A percentile compares a stretch with the other conserved stretches of the same genome.
These are phyloP conservation scores for Thraustochytrium striatum DNA, from an alignment of 352 stramenopile genomes.

Conservation along the genomic window DNA sequence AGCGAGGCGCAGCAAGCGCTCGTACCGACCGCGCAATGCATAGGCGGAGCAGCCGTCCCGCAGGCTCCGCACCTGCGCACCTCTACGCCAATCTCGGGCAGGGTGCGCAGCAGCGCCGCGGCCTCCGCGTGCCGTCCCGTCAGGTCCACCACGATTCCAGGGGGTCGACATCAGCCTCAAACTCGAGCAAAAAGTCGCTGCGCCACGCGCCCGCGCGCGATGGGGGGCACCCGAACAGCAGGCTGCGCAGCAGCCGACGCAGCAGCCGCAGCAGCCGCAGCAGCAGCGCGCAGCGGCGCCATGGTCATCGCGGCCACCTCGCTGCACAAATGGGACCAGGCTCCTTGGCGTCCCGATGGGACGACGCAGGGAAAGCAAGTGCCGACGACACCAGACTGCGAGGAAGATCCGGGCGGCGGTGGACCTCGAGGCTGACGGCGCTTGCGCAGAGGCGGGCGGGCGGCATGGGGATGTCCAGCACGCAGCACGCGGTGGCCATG, in stretches of 20 bases:
- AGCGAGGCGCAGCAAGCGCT: background rate
- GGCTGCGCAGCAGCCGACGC: too few relatives aligned
- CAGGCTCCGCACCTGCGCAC: background rate
- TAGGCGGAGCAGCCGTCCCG: background rate
- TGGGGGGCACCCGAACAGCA: too few relatives aligned
- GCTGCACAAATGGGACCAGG: too few relatives aligned
- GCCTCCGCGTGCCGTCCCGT: background rate
- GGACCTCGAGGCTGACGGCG: too few relatives aligned
- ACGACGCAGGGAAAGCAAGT: too few relatives aligned
- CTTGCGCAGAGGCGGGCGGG: background rate
- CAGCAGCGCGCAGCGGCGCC: too few relatives aligned
- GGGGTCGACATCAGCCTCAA: constrained; percentile 14
- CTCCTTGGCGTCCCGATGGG: too few relatives aligned
- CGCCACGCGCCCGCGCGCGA: too few relatives aligned
- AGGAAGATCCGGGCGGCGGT: too few relatives aligned
- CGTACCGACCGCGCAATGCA: constrained; percentile 5
- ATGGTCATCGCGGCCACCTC: too few relatives aligned
- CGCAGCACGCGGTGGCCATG: background rate
- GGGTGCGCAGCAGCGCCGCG: background rate
- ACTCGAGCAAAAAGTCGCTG: constrained; percentile 28
- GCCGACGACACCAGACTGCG: too few relatives aligned
- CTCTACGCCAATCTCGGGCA: constrained; percentile 18
- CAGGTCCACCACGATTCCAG: background rate
- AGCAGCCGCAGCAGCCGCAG: too few relatives aligned
- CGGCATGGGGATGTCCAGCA: background rate